These are phyloP conservation scores for Cucumis cinereus DNA, from an alignment of 306 rosid species.

Conservation along the genomic window DNA sequence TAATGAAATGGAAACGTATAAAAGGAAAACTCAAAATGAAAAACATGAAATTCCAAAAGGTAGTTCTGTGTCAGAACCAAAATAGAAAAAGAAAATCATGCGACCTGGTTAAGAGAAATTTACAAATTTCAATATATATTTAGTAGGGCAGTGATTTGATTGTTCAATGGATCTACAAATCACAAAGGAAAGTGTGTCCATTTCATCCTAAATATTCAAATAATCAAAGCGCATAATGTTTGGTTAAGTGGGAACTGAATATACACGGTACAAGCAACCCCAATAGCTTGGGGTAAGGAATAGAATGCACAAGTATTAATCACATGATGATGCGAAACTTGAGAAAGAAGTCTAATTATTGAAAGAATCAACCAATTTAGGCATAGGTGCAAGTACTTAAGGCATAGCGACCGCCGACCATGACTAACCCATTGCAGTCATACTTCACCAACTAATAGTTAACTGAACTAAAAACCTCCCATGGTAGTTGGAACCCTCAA, in stretches of 20 bases:
- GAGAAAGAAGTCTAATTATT: no score
- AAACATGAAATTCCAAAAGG: background rate
- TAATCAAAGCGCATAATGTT: background rate
- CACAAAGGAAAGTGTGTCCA: background rate
- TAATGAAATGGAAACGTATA: background rate
- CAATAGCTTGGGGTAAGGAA: background rate
- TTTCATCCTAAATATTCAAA: background rate
- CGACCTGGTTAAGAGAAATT: background rate
- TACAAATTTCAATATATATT: background rate
- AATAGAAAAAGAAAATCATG: background rate
- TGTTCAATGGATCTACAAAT: background rate
- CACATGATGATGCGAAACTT: background rate
- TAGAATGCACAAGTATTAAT: background rate
- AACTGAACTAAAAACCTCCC: no score
- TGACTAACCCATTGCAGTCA: no score
- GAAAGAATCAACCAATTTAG: no score
- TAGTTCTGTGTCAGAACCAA: background rate
- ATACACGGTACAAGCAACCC: background rate
- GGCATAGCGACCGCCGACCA: no score
- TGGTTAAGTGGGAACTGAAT: background rate
- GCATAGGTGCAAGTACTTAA: no score
- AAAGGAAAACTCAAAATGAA: background rate
- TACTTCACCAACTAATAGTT: no score
- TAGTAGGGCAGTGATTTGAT: background rate
- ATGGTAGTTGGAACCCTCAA: no score